These are phyloP conservation scores for Wickerhamiella parazyma DNA, from an alignment of 805 yeast genomes.

Conservation along the genomic window DNA sequence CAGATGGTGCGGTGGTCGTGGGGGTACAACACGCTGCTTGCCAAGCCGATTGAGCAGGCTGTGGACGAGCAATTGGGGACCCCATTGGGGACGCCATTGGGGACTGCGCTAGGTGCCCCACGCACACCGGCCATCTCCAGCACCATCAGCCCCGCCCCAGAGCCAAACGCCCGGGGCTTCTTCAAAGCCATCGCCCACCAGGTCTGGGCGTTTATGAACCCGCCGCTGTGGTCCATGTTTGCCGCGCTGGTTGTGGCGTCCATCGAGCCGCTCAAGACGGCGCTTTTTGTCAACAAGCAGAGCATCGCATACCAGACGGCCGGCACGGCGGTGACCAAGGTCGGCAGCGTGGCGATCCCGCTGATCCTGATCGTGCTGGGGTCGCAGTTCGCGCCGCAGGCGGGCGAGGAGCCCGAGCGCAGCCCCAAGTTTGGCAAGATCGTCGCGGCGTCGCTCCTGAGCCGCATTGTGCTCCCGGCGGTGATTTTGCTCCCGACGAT, in stretches of 20 bases:
- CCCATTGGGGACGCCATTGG: conserved; percentile 5
- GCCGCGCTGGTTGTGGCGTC: conserved; percentile 47
- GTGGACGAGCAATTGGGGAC: conserved; percentile 8
- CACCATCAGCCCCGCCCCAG: conserved; percentile 1
- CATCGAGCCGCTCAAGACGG: conserved; percentile 34
- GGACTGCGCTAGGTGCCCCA: conserved; percentile 6
- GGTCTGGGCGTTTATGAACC: conserved; percentile 38
- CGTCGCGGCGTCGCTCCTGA: conserved; percentile 38
- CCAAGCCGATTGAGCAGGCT: conserved; percentile 27
- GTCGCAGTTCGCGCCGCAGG: conserved; percentile 39
- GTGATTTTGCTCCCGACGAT: conserved; percentile 40
- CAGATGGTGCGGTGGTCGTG: conserved; percentile 58
- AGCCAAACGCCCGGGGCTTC: conserved; percentile 1
- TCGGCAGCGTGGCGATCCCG: conserved; percentile 49
- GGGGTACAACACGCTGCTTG: conserved; percentile 50
- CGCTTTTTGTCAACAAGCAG: conserved; percentile 31
- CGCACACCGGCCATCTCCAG: neutral
- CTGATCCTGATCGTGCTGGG: conserved; percentile 49
- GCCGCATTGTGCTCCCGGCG: conserved; percentile 51
- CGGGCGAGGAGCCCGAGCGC: conserved; percentile 13
- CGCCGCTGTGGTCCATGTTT: conserved; percentile 52
- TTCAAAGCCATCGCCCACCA: conserved; percentile 13
- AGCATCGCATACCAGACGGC: conserved; percentile 40
- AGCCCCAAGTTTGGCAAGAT: conserved; percentile 32
- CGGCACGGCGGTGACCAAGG: conserved; percentile 38